A percentile compares a stretch with the other conserved stretches of the same genome.
phyloP scores from a whole-genome alignment of 2,329 filamentous ascomycete species.

The Ophiostoma himal-ulmi region DNA sequence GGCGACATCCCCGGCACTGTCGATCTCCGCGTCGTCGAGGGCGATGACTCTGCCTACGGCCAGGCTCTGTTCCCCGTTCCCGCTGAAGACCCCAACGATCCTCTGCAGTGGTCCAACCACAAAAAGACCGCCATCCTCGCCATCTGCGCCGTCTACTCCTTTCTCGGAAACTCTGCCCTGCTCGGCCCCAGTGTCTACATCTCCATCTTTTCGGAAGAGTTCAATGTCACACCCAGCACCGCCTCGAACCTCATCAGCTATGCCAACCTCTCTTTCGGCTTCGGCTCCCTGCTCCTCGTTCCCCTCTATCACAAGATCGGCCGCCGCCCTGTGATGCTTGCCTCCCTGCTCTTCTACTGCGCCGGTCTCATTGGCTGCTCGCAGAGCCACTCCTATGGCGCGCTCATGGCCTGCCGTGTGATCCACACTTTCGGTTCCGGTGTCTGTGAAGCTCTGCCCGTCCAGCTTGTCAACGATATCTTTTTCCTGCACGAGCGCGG shows the following conservation, averaged over 20 bases:
- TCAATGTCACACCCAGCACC: constrained; percentile 44
- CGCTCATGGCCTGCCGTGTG: constrained; percentile 38
- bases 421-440: constrained; percentile 39
- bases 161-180: constrained; percentile 52
- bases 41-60: constrained; percentile 54
- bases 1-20: constrained; percentile 30
- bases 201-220: constrained; percentile 46
- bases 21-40: constrained; percentile 39
- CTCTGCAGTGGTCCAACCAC: constrained; percentile 50
- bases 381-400: constrained; percentile 34
- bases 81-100: constrained; percentile 56
- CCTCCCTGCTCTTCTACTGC: constrained; percentile 35
- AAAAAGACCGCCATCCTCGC: constrained; percentile 54
- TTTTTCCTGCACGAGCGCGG: constrained; percentile 44
- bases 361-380: constrained; percentile 38
- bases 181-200: constrained; percentile 56
- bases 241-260: constrained; percentile 55
- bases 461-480: constrained; percentile 43
- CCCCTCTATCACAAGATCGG: constrained; percentile 50
- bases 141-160: constrained; percentile 51
- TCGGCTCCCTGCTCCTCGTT: constrained; percentile 51
- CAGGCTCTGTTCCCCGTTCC: constrained; percentile 57
- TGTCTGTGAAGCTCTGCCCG: constrained; percentile 42
- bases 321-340: constrained; percentile 40
- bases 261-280: constrained; percentile 55